Evolutionary conservation across 768 basidiomycete genomes (phyloP), one percentile per base, ranked within the genome.

Genomic region (Pleurotus sapidus): DNA sequence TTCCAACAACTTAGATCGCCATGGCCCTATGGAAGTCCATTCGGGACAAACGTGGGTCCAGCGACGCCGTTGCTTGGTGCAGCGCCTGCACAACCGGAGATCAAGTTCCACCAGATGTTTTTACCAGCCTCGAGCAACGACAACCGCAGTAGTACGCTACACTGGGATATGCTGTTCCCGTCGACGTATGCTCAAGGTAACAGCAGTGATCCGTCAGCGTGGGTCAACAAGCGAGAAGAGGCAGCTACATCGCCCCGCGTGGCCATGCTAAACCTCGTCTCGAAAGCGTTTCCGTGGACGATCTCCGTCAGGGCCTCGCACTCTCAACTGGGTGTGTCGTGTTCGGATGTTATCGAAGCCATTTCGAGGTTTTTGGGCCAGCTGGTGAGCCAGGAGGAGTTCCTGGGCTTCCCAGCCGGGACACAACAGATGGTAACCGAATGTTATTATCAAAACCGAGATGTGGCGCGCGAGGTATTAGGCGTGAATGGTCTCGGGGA

Each of bases 231-330:
- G 6, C 82, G 88, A 9, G 73, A 77, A 9, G 78, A 79, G 18
- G 86, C 86, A 14, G 88, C 86, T 2, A 88, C 87, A 1, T 80
- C 81, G 68, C 87, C 87, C 1, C 84, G 86, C 18, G 57, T 86
- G 4, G 69, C 77, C 1, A 61, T 71, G n/a, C 18, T 89, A 27
- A 77, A 75, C 27, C 71, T 89, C 65, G 67, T 88, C 49, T 84
- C 81, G 5, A 73, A 72, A 15, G 51, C 70, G 0, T 74, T 86
- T 56, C 86, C 87, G 0, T 86, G 84, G 83, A 70, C 74, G 53
- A 72, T 89, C 62, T 69, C 74, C 5, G 67, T 84, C 3, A 59
- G 66, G 3, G 86, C 86, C 3, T 50, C 67, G 0, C 71, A 80
- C 43, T 64, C 65, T 25, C 67, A 72, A 15, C 17, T 76, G 23